Evolutionary conservation across 805 yeast genomes (phyloP).

Genomic region (Barnettozyma siamensis): DNA sequence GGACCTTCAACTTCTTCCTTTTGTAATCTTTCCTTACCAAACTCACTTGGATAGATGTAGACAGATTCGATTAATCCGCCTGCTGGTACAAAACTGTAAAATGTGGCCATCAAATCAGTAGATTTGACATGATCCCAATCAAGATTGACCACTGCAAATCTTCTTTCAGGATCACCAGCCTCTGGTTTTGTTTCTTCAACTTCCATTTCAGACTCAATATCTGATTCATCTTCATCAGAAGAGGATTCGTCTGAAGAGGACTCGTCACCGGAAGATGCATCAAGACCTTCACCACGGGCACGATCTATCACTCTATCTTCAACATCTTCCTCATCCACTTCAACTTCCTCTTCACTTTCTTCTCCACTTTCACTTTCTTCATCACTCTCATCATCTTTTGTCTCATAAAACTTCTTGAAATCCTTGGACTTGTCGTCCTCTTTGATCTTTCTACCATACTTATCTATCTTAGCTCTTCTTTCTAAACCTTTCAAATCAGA

Average conservation of each 20-base stretch:
- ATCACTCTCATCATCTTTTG: constrained; percentile 43
- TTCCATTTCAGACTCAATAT: constrained; percentile 34
- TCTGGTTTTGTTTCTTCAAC: constrained; percentile 64
- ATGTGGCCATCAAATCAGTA: constrained; percentile 83
- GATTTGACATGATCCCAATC: constrained; percentile 97
- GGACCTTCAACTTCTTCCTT: constrained; percentile 91
- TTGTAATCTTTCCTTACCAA: constrained; percentile 87
- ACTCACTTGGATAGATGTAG: constrained; percentile 79
- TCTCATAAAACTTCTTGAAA: constrained; percentile 28
- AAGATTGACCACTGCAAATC: constrained; percentile 89
- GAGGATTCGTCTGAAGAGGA: constrained; percentile 38
- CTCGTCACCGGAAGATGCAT: constrained; percentile 25
- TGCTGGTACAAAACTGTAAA: constrained; percentile 75
- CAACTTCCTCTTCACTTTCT: constrained; percentile 14
- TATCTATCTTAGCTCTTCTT: constrained; percentile 60
- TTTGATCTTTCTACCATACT: constrained; percentile 74
- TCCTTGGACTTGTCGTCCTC: constrained; percentile 36
- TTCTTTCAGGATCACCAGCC: constrained; percentile 75
- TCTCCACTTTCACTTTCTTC: constrained; percentile 27
- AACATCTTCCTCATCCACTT: constrained; percentile 16
- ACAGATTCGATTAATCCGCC: constrained; percentile 67
- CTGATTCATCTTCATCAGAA: constrained; percentile 37
- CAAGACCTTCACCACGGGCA: constrained; percentile 65
- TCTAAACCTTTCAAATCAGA: constrained; percentile 53
- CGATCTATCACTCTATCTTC: constrained; percentile 35